A percentile compares a stretch with the other conserved stretches of the same genome.
phyloP scores from a whole-genome alignment of 1,284 basidiomycete species.

The Malassezia caprae region DNA sequence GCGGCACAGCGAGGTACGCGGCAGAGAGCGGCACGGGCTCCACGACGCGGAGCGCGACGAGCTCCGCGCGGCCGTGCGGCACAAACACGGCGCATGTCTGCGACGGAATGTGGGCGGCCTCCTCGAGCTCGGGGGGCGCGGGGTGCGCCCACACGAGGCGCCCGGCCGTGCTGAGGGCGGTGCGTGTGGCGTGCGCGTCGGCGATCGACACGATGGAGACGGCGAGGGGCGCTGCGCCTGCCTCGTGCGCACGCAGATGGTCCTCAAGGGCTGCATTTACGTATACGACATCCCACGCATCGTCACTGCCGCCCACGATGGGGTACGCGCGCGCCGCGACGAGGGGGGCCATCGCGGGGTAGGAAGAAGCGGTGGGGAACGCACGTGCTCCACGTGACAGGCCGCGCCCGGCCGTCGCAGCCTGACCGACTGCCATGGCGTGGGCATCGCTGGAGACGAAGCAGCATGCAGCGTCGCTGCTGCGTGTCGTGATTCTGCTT shows the following conservation, averaged over 20 bases:
- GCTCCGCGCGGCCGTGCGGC: background rate
- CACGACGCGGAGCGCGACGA: constrained; percentile 5
- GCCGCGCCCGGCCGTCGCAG: background rate
- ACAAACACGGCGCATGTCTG: constrained; percentile 3
- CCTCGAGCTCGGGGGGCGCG: constrained; percentile 11
- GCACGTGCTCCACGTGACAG: background rate
- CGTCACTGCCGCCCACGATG: background rate
- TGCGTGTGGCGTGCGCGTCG: background rate
- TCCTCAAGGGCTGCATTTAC: constrained; percentile 9
- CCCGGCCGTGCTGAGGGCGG: constrained; percentile 5
- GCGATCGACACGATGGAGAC: background rate
- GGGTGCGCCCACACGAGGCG: constrained; percentile 8
- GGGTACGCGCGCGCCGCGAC: constrained; percentile 6
- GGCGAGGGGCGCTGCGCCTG: constrained; percentile 1
- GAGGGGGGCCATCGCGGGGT: constrained; percentile 3
- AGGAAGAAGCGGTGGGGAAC: background rate
- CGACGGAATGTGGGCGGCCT: background rate
- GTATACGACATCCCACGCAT: constrained; percentile 10
- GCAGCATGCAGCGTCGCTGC: constrained; percentile 31
- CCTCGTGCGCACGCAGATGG: constrained; percentile 1
- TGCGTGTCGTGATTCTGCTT: constrained; percentile 43
- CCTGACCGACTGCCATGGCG: background rate
- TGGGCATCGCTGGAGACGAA: constrained; percentile 2
- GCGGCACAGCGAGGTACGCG: constrained; percentile 27
- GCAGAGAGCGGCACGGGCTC: constrained; percentile 21